Conservation (phyloP, 768 basidiomycete genomes). For the Panellus pusillus region DNA sequence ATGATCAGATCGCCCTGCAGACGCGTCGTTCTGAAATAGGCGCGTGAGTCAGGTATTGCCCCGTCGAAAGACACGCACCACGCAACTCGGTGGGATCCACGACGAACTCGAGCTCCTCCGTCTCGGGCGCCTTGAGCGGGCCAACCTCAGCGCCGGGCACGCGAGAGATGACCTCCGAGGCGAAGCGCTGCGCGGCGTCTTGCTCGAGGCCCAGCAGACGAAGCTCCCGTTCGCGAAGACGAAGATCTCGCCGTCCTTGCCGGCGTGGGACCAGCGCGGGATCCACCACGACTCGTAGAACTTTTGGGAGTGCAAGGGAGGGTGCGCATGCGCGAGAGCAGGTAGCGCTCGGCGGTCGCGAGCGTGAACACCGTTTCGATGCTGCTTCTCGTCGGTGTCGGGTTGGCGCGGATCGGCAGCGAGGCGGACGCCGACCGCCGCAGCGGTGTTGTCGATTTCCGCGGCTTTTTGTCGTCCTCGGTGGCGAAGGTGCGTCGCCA, state of each 20-base stretch:
- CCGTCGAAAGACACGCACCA: slow-evolving; percentile 18
- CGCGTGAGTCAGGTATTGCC: slow-evolving; percentile 15
- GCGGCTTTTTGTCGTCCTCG: slow-evolving; percentile 17
- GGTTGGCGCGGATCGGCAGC: slow-evolving; percentile 80
- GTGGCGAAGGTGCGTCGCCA: slow-evolving; percentile 10
- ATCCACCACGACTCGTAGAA: slow-evolving; percentile 83
- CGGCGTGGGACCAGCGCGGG: slow-evolving; percentile 61
- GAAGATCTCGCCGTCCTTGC: slow-evolving; percentile 77
- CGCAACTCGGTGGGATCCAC: slow-evolving; percentile 88
- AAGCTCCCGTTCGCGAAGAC: slow-evolving; percentile 87
- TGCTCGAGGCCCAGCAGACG: slow-evolving; percentile 87
- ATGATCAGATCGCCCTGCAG: slow-evolving; percentile 92
- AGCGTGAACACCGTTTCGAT: slow-evolving; percentile 78
- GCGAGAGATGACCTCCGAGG: slow-evolving; percentile 56
- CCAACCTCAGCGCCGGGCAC: slow-evolving; percentile 61
- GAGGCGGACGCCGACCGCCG: slow-evolving; percentile 85
- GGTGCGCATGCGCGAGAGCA: slow-evolving; percentile 61
- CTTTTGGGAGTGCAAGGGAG: slow-evolving; percentile 46
- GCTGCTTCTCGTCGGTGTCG: slow-evolving; percentile 67
- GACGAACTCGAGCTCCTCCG: slow-evolving; percentile 91
- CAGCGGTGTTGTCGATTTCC: slow-evolving; percentile 75
- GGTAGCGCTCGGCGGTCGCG: slow-evolving; percentile 83
- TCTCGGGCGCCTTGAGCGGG: slow-evolving; percentile 68
- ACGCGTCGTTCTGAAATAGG: slow-evolving; percentile 64
- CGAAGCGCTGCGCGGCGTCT: slow-evolving; percentile 69